Base-by-base conservation (phyloP, 2,329 filamentous ascomycete genomes). In the Fusarium nurragi region DNA sequence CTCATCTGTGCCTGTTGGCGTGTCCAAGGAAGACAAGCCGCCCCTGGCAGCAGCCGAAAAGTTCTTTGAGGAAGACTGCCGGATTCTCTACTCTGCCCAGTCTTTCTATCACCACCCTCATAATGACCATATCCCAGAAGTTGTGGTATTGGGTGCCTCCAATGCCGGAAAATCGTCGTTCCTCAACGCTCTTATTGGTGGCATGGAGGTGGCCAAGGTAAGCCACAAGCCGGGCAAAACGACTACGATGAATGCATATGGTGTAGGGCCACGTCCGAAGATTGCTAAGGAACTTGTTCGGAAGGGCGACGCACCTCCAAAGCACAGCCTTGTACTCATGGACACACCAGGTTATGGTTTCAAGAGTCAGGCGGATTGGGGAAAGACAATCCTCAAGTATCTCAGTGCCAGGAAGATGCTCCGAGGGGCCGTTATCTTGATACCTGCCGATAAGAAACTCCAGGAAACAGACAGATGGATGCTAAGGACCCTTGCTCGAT, bases 111-210 rank as follows among this genome's bases (percentile, higher is more conserved):
- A 84, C 69, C 78, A 87, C 58, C 79, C 78, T 26, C 72, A 79
- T 68, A 87, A 87, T 73, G 80, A 79, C 22, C 78, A 79, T 61
- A 76, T 82, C 5, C 86, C 86, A 40, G 86, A 88, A 65, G 85
- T 97, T 47, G 90, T 92, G 73, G 84, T 97, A 41, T 87, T 96
- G 34, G 93, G 93, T 39, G 93, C 94, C 71, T 93, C 92, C 66
- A 97, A 97, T 74, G 92, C 93, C 38, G 93, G 93, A 73, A 97
- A 97, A 76, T 95, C 92, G 3, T 92, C 92, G 16, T 90, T 96
- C 68, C 89, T 97, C 78, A 97, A 97, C 73, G 90, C 90, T 18
- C 84, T 97, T 30, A 86, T 89, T 3, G 88, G 88, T 30, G 65
- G 70, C 4, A 60, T 70, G 22, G 71, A 74, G 22, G 74, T 83